Evolutionary conservation across 2,329 filamentous ascomycete genomes (phyloP), one percentile per base, ranked within the genome.

Genomic region (Penicillium olsonii): DNA sequence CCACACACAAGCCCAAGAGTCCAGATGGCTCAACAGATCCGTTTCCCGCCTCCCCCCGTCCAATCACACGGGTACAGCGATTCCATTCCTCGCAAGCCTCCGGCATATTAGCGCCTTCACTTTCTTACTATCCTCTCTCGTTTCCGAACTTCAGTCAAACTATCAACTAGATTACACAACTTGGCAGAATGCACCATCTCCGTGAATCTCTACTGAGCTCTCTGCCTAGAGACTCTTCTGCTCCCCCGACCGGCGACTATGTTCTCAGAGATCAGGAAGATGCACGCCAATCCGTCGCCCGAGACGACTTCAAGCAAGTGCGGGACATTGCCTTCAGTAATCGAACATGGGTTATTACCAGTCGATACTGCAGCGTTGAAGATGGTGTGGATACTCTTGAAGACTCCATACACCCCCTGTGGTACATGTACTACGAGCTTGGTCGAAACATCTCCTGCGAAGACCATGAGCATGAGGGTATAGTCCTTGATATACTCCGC

Each of bases 401-500:
- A 37, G 7, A 5, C 2, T 34, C 56, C 22, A 9, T 61, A 3
- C 60, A 58, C 48, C 44, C 38, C n/a, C 17, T 59, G 3, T 64
- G 59, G 60, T 45, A 61, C 29, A 52, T 58, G 12, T 63, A 59
- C 38, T 63, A 55, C 44, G 44, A 63, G 24, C 47, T 52, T 12
- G 37, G 41, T 10, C 41, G 55, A 38, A 18, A 50, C 37, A 46
- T 48, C 11, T 54, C 51, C 2, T 17, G 38, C 6, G 54, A 63
- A 31, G 42, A 38, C 0, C 20, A 48, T 15, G 53, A 62, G 0
- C 59, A 63, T 14, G 59, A 64, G 3, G 15, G 52, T 6, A 15
- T 60, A 6, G 48, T 63, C 18, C 57, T 64, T 15, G 59, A 62
- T 22, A 57, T 64, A 37, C 35, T 63, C 33, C 59, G 60, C 11